Percentiles rank a stretch among this genome's conserved stretches.
Evolutionary conservation across 768 basidiomycete genomes (phyloP).

Genomic region (Botryobasidium botryosum): DNA sequence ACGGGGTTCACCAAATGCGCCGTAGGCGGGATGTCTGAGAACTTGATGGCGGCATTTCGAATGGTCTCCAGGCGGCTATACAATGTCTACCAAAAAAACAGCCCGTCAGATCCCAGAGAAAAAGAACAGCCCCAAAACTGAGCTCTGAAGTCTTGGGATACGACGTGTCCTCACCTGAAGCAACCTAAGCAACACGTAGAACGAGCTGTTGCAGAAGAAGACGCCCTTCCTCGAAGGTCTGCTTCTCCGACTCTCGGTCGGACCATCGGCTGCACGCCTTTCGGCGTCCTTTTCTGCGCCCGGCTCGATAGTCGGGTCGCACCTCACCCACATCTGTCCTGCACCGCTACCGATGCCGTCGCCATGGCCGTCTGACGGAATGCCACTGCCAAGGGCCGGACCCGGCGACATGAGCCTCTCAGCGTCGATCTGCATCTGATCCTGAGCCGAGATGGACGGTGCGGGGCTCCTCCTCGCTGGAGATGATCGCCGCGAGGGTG

Average conservation of each 20-base stretch:
- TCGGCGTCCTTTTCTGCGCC: background rate
- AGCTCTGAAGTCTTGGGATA: too few relatives aligned
- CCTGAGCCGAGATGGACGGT: background rate
- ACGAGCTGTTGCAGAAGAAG: slow-evolving; percentile 85
- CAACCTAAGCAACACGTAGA: slow-evolving; percentile 77
- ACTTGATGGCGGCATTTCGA: slow-evolving; percentile 60
- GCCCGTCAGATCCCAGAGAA: slow-evolving; percentile 7
- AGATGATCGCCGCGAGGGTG: too few relatives aligned
- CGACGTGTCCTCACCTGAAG: slow-evolving; percentile 84
- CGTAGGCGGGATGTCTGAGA: slow-evolving; percentile 35
- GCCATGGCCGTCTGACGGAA: too few relatives aligned
- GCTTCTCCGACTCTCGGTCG: too few relatives aligned
- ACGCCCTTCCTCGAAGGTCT: slow-evolving; percentile 9
- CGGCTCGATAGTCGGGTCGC: background rate
- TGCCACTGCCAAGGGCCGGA: too few relatives aligned
- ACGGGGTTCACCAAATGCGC: slow-evolving; percentile 60
- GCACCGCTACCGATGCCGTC: too few relatives aligned
- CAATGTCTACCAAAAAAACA: slow-evolving; percentile 39
- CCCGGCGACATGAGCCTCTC: slow-evolving; percentile 15
- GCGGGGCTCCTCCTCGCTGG: too few relatives aligned
- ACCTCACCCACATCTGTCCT: slow-evolving; percentile 1
- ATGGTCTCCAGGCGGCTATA: slow-evolving; percentile 77
- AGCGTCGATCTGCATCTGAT: slow-evolving; percentile 6
- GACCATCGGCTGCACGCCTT: too few relatives aligned
- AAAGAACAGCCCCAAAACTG: too few relatives aligned